Percentiles rank a stretch among this genome's conserved stretches.
These are phyloP conservation scores for Yamadazyma sp. DNA, from an alignment of 805 yeast species.

Conservation along the genomic window DNA sequence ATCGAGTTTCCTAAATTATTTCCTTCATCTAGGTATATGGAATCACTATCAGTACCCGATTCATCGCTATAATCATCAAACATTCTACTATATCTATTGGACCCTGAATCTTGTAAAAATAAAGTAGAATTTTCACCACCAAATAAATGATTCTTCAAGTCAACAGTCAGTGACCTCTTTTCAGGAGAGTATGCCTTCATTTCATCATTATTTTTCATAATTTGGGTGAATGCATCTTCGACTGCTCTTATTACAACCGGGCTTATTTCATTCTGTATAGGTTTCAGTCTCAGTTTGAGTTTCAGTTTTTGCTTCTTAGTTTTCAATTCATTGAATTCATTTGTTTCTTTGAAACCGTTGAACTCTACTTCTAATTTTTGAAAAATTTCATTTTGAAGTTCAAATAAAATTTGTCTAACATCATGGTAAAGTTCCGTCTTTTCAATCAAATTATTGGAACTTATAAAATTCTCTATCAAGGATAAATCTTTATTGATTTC, in stretches of 20 bases:
- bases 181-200: conserved; percentile 6
- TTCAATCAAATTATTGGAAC: conserved; percentile 12
- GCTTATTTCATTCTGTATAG: conserved; percentile 5
- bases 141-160: conserved; percentile 22
- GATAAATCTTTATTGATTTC: conserved; percentile 9
- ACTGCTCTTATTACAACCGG: conserved; percentile 53
- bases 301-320: conserved; percentile 21
- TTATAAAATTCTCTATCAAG: conserved; percentile 28
- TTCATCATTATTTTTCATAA: conserved; percentile 31
- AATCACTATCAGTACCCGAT: conserved; percentile 31
- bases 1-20: conserved; percentile 14
- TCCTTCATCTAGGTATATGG: conserved; percentile 22
- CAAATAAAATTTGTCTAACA: conserved; percentile 60
- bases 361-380: conserved; percentile 44
- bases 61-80: conserved; percentile 37
- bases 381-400: conserved; percentile 54
- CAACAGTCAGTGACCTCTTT: conserved; percentile 10
- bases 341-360: conserved; percentile 8
- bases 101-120: conserved; percentile 1
- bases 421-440: conserved; percentile 34
- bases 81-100: conserved; percentile 22
- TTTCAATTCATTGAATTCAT: conserved; percentile 7
- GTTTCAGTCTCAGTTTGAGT: no score
- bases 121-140: conserved; percentile 17
- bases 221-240: conserved; percentile 63